Evolutionary conservation across 805 yeast species (phyloP), one percentile per base, ranked within the genome.

Genomic region (Phaffomyces thermotolerans): DNA sequence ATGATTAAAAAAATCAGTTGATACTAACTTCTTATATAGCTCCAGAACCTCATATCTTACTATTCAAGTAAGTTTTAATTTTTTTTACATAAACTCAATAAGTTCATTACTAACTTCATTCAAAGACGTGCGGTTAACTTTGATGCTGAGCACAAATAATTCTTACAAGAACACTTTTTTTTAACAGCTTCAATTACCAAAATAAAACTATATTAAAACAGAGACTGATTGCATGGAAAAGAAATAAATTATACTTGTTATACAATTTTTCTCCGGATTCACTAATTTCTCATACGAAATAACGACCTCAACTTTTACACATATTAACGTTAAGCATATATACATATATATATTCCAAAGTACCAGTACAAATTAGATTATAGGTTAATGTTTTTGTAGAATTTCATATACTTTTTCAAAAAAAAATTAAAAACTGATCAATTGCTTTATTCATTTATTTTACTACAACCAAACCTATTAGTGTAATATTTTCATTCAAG

Each of bases 41-140:
- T 1, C 99, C 99, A 36, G 99, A 93, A 65, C 99, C 99, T 23
- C 99, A 93, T 61, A 93, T 93, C 48, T 69, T 93, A 49, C 71
- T 93, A 48, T 93, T 93, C 68, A 84, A 84, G 66, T 57, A 41
- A 49, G 62, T 54, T n/a, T 6, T n/a, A n/a, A n/a, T 30, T 30
- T 3, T n/a, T 14, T 5, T 6, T 14, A 13, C 14, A 3, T 6
- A 27, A 2, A 27, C 17, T 14, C 5, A 3, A 25, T 22, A 17
- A 20, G 15, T 10, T 22, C 30, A n/a, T 10, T 22, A 34, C 41
- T 31, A 38, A 40, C 46, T 17, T n/a, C 22, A 13, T 6, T 4
- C 4, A 2, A 57, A 73, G 71, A 65, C 75, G 90, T 57, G 77
- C 85, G 17, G 68, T 76, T 36, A 75, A 76, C 54, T 77, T 69